A percentile compares a stretch with the other conserved stretches of the same genome.
Conservation (phyloP, 148 eudicot species). For the Rhododendron ovatum region DNA sequence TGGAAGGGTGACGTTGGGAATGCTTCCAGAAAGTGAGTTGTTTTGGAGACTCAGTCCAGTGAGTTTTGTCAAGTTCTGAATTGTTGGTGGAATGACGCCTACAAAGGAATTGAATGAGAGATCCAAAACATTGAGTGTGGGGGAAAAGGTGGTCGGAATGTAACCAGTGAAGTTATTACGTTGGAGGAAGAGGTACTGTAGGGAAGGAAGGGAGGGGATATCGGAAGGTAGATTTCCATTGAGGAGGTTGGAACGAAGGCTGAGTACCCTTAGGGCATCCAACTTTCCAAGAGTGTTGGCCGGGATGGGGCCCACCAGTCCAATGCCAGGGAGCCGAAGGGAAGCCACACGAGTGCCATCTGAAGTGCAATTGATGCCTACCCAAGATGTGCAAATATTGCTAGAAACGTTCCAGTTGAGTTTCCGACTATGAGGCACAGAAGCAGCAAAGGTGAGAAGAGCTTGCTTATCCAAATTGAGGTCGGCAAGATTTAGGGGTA, state of each 20-base stretch:
- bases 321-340: constrained; percentile 33
- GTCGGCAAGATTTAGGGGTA: constrained; percentile 8
- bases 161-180: constrained; percentile 33
- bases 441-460: constrained; percentile 14
- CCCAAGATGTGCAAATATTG: constrained; percentile 13
- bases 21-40: constrained; percentile 34
- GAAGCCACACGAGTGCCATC: constrained; percentile 21
- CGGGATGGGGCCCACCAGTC: constrained; percentile 33
- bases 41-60: constrained; percentile 28
- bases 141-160: constrained; percentile 30
- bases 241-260: constrained; percentile 32
- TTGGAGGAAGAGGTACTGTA: constrained; percentile 29
- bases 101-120: constrained; percentile 40
- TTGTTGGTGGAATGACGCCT: constrained; percentile 25
- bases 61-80: constrained; percentile 29
- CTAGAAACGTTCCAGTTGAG: constrained; percentile 11
- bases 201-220: constrained; percentile 35
- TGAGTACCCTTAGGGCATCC: constrained; percentile 22
- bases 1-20: constrained; percentile 26
- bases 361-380: constrained; percentile 21
- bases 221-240: constrained; percentile 33
- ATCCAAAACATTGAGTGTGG: constrained; percentile 25
- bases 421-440: constrained; percentile 17
- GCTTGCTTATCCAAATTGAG: constrained; percentile 15
- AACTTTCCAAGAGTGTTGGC: constrained; percentile 26